Evolutionary conservation across 495 filamentous ascomycete species (phyloP).

Genomic region (Schizothecium vesticola): DNA sequence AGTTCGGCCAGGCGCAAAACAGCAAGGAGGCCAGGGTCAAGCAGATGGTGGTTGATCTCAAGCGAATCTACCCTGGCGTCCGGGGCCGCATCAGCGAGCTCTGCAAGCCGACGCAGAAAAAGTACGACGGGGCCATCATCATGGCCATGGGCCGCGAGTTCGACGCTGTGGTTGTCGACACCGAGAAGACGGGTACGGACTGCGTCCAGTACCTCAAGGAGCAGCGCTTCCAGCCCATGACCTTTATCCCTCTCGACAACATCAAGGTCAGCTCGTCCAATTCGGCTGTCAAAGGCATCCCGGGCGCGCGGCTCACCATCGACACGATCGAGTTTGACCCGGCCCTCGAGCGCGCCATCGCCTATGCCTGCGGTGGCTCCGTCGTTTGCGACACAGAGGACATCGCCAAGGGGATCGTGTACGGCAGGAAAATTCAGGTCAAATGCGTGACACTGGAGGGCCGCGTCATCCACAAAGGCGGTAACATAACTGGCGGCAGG

Average conservation of each 20-base stretch:
- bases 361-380: constrained; percentile 90
- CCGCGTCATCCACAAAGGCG: constrained; percentile 92
- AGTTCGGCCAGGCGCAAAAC: constrained; percentile 75
- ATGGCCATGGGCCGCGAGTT: constrained; percentile 90
- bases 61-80: constrained; percentile 87
- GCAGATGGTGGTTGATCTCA: constrained; percentile 77
- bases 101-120: constrained; percentile 93
- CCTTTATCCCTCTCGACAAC: constrained; percentile 92
- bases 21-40: constrained; percentile 71
- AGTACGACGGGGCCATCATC: constrained; percentile 86
- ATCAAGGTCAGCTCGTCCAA: constrained; percentile 89
- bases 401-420: constrained; percentile 84
- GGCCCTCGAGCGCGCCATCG: constrained; percentile 82
- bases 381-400: constrained; percentile 86
- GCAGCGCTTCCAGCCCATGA: constrained; percentile 76
- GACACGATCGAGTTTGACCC: constrained; percentile 94
- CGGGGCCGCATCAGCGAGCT: constrained; percentile 85
- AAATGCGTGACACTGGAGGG: constrained; percentile 93
- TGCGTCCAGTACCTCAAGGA: constrained; percentile 93
- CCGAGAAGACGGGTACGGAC: constrained; percentile 86
- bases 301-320: constrained; percentile 80
- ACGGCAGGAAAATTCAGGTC: constrained; percentile 75
- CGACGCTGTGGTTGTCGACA: constrained; percentile 93
- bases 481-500: constrained; percentile 92
- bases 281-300: constrained; percentile 82